Conservation (phyloP, 2,329 filamentous ascomycete genomes). For the Phaeoacremonium minimum region DNA sequence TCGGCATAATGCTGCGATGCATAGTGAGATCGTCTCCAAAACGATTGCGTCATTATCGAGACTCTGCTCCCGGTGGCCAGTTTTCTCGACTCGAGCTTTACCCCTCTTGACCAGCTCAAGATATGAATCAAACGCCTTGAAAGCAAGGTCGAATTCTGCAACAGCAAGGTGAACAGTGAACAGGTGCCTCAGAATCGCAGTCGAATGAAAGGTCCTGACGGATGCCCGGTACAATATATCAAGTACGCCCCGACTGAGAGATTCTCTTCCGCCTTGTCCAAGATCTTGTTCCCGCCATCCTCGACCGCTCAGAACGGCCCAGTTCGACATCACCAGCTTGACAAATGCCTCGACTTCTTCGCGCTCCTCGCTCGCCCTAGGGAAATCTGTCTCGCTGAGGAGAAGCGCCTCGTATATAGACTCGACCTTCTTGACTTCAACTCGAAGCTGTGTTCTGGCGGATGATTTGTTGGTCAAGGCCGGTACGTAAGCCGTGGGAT, state of each 20-base stretch:
- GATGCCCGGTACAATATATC: slow-evolving; percentile 88
- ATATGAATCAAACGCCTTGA: slow-evolving; percentile 90
- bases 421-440: slow-evolving; percentile 78
- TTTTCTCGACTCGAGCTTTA: slow-evolving; percentile 79
- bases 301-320: slow-evolving; percentile 74
- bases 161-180: slow-evolving; percentile 85
- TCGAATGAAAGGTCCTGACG: slow-evolving; percentile 93
- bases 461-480: slow-evolving; percentile 43
- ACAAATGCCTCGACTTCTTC: slow-evolving; percentile 79
- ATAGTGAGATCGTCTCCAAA: slow-evolving; percentile 74
- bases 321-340: slow-evolving; percentile 76
- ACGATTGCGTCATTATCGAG: slow-evolving; percentile 77
- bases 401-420: slow-evolving; percentile 74
- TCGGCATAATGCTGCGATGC: slow-evolving; percentile 74
- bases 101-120: slow-evolving; percentile 81
- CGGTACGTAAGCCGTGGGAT: slow-evolving; percentile 43
- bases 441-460: slow-evolving; percentile 59
- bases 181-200: slow-evolving; percentile 76
- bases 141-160: slow-evolving; percentile 86
- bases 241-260: slow-evolving; percentile 70
- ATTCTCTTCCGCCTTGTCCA: slow-evolving; percentile 74
- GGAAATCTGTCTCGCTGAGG: slow-evolving; percentile 76
- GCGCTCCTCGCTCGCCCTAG: slow-evolving; percentile 75
- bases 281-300: slow-evolving; percentile 79
- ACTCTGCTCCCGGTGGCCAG: slow-evolving; percentile 62